These are phyloP conservation scores for Ustilago hordei DNA, from an alignment of 1,284 basidiomycete species.

Conservation along the genomic window DNA sequence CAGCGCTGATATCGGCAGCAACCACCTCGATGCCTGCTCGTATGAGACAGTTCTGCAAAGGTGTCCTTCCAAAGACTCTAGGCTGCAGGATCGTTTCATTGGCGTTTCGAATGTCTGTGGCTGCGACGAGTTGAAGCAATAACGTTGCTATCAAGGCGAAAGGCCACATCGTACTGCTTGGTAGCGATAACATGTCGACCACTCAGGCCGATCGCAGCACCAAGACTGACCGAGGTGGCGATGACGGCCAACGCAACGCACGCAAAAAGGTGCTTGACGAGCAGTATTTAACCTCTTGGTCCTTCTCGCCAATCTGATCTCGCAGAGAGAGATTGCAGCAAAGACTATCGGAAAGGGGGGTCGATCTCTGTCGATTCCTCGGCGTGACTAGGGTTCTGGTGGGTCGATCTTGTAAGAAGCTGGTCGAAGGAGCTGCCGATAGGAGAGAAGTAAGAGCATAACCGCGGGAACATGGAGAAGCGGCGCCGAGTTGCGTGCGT, in stretches of 20 bases:
- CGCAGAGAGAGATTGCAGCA: no score
- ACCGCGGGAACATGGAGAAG: no score
- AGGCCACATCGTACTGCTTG: not conserved
- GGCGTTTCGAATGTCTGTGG: not conserved
- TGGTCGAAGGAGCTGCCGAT: no score
- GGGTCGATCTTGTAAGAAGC: no score
- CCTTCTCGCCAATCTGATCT: no score
- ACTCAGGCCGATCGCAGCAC: not conserved
- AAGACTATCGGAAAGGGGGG: no score
- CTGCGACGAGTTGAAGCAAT: not conserved
- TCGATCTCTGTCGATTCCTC: no score
- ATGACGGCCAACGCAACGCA: not conserved
- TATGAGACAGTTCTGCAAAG: conserved; percentile 20
- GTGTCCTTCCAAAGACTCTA: conserved; percentile 4
- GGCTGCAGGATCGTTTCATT: conserved; percentile 7
- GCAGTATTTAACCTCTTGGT: no score
- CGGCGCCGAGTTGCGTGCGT: no score
- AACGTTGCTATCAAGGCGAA: not conserved
- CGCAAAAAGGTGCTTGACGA: not conserved
- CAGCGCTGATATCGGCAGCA: conserved; percentile 30
- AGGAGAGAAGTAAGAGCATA: no score
- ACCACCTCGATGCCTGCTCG: conserved; percentile 35
- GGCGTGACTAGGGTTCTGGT: no score
- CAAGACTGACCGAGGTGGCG: not conserved
- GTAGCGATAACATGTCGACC: not conserved